These are phyloP conservation scores for Protostelium mycophagum DNA, from an alignment of 78 protist genomes.

Conservation along the genomic window DNA sequence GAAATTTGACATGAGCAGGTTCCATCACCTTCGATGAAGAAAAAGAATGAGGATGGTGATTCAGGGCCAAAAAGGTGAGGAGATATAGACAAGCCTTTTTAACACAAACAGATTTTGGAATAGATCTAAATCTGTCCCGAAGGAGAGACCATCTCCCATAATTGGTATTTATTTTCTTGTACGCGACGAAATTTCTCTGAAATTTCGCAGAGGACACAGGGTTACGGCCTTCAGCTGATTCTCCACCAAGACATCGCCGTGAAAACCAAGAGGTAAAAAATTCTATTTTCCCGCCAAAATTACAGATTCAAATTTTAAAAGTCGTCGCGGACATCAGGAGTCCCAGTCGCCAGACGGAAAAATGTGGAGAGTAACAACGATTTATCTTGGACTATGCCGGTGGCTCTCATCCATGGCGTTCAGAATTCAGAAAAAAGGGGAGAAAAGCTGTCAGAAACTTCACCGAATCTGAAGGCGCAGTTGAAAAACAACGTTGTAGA, in stretches of 20 bases:
- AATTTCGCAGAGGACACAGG: no score
- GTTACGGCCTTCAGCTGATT: no score
- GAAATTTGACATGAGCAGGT: no score
- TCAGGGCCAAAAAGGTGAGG: no score
- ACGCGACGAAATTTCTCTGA: background rate
- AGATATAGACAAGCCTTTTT: no score
- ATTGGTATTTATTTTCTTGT: background rate
- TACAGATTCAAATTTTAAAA: no score
- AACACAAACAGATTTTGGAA: background rate
- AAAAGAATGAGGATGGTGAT: no score
- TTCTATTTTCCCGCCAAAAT: no score
- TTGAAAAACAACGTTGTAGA: no score
- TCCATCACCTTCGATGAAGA: no score
- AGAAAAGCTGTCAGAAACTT: background rate
- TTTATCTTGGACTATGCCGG: background rate
- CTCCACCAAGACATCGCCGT: background rate
- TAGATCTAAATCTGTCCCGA: background rate
- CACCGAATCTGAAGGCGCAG: no score
- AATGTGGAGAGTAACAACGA: background rate
- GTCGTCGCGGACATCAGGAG: background rate
- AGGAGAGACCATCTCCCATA: background rate
- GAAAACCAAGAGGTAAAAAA: background rate
- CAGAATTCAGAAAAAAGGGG: background rate
- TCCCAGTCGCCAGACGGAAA: background rate
- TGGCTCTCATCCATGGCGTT: background rate